These are phyloP conservation scores for Cystobasidiaceae sp. DNA, from an alignment of 1,284 basidiomycete species.

Conservation along the genomic window DNA sequence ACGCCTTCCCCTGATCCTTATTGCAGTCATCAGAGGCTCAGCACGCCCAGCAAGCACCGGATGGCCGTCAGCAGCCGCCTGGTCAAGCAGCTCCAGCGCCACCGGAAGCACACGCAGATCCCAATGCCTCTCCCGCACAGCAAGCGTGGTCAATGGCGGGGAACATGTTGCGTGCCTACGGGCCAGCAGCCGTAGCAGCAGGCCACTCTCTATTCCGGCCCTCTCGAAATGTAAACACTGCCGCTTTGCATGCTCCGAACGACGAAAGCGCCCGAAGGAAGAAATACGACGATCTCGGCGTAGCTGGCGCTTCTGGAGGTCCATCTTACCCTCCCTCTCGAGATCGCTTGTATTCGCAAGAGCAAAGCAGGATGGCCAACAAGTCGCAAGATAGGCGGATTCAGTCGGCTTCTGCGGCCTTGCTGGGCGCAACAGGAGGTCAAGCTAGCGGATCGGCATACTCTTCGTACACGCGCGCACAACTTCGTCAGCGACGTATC, in stretches of 20 bases:
- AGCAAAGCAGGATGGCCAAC: not conserved
- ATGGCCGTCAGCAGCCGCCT: not conserved
- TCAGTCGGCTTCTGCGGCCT: conserved; percentile 22
- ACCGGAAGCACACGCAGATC: not conserved
- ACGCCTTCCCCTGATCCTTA: not conserved
- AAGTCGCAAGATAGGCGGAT: not conserved
- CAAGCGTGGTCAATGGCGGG: conserved; percentile 56
- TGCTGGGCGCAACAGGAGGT: conserved; percentile 11
- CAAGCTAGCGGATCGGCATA: conserved; percentile 5
- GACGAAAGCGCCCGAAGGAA: conserved; percentile 2
- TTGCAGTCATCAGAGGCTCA: conserved; percentile 10
- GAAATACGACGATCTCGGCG: conserved; percentile 25
- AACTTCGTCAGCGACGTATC: conserved; percentile 21
- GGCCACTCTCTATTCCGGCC: conserved; percentile 39
- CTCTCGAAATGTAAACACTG: not conserved
- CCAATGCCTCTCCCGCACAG: conserved; percentile 52
- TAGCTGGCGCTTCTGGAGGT: conserved; percentile 5
- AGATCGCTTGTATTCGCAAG: conserved; percentile 15
- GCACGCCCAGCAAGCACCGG: conserved; percentile 50
- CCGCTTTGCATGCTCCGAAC: not conserved
- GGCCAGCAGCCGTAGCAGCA: conserved; percentile 59
- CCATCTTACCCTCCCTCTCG: no score
- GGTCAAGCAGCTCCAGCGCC: not conserved
- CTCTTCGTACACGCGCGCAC: conserved; percentile 21
- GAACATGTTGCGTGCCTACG: conserved; percentile 63